Conservation (phyloP, 352 stramenopile species). For the Globisporangium carolinianum region DNA sequence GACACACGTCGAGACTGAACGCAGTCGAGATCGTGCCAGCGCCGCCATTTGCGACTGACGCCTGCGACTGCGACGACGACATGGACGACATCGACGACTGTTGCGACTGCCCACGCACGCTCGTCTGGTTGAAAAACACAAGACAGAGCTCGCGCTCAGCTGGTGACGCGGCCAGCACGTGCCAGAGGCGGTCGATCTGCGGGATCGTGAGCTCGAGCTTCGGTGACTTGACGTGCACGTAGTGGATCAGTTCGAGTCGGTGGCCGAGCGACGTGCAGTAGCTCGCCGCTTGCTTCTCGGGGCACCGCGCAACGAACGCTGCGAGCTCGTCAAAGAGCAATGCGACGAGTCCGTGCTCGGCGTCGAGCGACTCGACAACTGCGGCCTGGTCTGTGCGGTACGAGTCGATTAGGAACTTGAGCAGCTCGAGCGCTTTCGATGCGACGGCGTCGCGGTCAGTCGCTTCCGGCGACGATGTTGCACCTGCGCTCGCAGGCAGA, state of each 20-base stretch:
- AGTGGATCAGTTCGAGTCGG: constrained; percentile 82
- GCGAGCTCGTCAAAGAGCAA: constrained; percentile 83
- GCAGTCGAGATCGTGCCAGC: constrained; percentile 53
- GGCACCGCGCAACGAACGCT: constrained; percentile 59
- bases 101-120: constrained; percentile 35
- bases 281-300: constrained; percentile 34
- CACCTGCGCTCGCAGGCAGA: constrained; percentile 5
- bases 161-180: constrained; percentile 60
- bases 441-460: constrained; percentile 32
- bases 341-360: constrained; percentile 58
- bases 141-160: constrained; percentile 75
- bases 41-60: constrained; percentile 14
- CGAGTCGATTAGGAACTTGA: constrained; percentile 86
- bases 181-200: constrained; percentile 74
- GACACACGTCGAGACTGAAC: constrained; percentile 70
- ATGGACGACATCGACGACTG: constrained; percentile 10
- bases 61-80: constrained; percentile 2
- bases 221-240: constrained; percentile 75
- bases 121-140: constrained; percentile 83
- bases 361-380: constrained; percentile 69
- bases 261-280: constrained; percentile 78
- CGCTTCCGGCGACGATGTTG: neutral
- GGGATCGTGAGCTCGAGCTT: constrained; percentile 67
- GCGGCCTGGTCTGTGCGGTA: constrained; percentile 61
- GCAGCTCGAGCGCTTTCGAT: constrained; percentile 71